Conservation (phyloP, 73 alveolate species). For the Symbiodinium natans region DNA sequence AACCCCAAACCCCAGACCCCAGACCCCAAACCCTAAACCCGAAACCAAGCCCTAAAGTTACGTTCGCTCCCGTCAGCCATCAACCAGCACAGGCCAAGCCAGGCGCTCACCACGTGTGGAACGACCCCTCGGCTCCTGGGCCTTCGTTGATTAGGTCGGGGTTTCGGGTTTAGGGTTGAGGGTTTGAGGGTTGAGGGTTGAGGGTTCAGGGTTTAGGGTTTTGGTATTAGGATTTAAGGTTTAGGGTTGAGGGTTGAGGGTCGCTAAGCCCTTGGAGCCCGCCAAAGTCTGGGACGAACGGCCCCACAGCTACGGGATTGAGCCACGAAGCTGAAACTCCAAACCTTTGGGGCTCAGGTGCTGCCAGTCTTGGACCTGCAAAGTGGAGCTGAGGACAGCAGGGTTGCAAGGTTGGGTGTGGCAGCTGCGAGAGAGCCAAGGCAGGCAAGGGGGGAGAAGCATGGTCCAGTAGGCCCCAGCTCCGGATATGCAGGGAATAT, state of each 20-base stretch:
- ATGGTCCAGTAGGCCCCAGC: background rate
- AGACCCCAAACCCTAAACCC: too few species aligned
- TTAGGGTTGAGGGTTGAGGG: too few species aligned
- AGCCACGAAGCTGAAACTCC: background rate
- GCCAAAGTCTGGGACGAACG: too few species aligned
- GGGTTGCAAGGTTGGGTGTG: background rate
- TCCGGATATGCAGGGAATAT: background rate
- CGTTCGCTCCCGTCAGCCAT: too few species aligned
- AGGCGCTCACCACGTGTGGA: conserved; percentile 84
- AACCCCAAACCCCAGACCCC: too few species aligned
- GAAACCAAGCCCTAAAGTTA: too few species aligned
- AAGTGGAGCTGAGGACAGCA: conserved; percentile 63
- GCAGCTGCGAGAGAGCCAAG: too few species aligned
- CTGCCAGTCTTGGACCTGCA: conserved; percentile 80
- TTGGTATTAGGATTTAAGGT: too few species aligned
- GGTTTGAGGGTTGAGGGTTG: background rate
- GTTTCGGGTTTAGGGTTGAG: background rate
- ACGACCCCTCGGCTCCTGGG: conserved; percentile 35
- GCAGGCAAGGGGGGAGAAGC: background rate
- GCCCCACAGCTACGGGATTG: too few species aligned
- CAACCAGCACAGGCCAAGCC: conserved; percentile 34
- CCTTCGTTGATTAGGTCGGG: background rate
- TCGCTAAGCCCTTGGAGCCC: too few species aligned
- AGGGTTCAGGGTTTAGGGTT: too few species aligned
- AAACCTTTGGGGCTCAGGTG: background rate